phyloP scores from a whole-genome alignment of 202 grass and related monocot species.

The Carex arenaria region DNA sequence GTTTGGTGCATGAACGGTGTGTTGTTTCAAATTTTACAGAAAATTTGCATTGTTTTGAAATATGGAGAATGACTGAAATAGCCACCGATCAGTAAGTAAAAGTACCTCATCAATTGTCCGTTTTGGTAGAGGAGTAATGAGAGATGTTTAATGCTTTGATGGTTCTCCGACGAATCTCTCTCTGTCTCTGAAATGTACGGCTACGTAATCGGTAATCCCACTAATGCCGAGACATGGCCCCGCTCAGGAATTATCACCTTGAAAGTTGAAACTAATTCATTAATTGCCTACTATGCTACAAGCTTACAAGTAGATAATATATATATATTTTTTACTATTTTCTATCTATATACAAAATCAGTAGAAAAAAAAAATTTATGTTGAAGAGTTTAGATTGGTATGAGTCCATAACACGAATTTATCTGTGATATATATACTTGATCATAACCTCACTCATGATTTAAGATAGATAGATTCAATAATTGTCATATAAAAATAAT shows the following conservation, averaged over 20 bases:
- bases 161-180: neutral
- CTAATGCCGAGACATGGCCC: neutral
- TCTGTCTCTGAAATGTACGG: neutral
- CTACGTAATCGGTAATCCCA: conserved; percentile 17
- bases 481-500: no score
- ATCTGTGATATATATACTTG: no score
- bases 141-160: conserved; percentile 25
- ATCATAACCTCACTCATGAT: no score
- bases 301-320: no score
- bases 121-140: conserved; percentile 25
- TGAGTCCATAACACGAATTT: no score
- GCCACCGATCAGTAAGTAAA: neutral
- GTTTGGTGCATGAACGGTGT: no score
- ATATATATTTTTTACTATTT: no score
- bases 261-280: neutral
- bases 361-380: no score
- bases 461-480: no score
- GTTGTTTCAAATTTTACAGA: neutral
- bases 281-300: no score
- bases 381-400: no score
- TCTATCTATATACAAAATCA: no score
- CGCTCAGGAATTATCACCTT: neutral
- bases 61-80: neutral
- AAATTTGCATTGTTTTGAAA: neutral
- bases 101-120: neutral